Base-by-base conservation (phyloP, 768 basidiomycete species). In the Mycena kentingensis region DNA sequence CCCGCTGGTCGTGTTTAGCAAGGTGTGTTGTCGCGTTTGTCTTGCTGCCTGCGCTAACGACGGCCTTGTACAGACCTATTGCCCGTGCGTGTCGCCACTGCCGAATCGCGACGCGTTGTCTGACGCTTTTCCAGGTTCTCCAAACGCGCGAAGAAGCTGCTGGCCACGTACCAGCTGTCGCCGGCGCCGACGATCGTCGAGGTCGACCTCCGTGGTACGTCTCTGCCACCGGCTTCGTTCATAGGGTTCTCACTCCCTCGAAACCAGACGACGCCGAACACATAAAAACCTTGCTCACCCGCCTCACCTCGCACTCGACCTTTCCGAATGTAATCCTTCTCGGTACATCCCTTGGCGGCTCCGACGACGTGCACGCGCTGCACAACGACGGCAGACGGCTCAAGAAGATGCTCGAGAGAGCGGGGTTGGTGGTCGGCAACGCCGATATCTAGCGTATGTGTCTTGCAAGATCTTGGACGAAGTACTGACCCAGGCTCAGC, bases 1-100 rank as follows among this genome's bases (percentile, higher is more conserved):
- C 60, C 90, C 90, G 2, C 68, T 93, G 6, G 73, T 92, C 38
- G 82, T 93, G 12, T 91, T 93, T 62, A 91, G 89, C 75, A 93
- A 93, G 77, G 88, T 85, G 49, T 27, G 76, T 67, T 19, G n/a
- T 21, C 37, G 5, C 32, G n/a, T 34, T 36, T 22, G 5, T 15
- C 31, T 4, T 31, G n/a, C n/a, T n/a, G n/a, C n/a, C n/a, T n/a
- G n/a, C n/a, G n/a, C n/a, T n/a, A n/a, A n/a, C n/a, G n/a, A n/a
- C 47, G 6, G 8, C 16, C 15, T 41, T 24, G 5, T 16, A 5
- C 45, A 88, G 87, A 80, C 87, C 21, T 87, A 84, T 63, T 92
- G 90, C 79, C 82, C 80, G 88, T 90, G 64, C 59, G 84, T 78
- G 19, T 44, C 16, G n/a, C n/a, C 19, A 19, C 51, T 2, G 25